A percentile compares a stretch with the other conserved stretches of the same genome.
phyloP scores from a whole-genome alignment of 2,329 filamentous ascomycete genomes.

The Fusarium redolens region DNA sequence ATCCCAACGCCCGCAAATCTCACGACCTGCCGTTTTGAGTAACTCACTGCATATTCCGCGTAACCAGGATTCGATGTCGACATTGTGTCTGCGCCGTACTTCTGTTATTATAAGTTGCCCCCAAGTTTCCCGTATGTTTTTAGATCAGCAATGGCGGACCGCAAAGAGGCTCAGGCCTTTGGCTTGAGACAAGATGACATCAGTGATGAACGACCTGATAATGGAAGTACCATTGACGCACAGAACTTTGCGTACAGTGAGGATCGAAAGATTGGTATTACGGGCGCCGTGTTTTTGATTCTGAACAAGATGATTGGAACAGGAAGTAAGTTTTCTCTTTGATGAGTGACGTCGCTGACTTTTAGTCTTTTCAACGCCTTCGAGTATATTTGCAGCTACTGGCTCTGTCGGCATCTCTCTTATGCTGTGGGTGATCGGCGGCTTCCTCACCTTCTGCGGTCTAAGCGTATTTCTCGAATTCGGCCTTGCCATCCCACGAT shows the following conservation, averaged over 20 bases:
- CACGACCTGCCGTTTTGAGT: constrained; percentile 33
- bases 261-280: constrained; percentile 62
- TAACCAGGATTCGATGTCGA: constrained; percentile 29
- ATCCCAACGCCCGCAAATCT: constrained; percentile 2
- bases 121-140: accelerated
- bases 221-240: constrained; percentile 53
- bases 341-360: neutral
- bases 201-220: constrained; percentile 39
- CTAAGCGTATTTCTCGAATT: constrained; percentile 73
- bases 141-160: constrained; percentile 28
- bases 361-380: constrained; percentile 66
- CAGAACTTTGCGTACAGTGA: constrained; percentile 54
- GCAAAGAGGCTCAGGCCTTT: constrained; percentile 6
- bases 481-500: constrained; percentile 69
- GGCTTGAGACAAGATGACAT: constrained; percentile 15
- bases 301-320: constrained; percentile 70
- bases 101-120: neutral
- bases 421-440: constrained; percentile 52
- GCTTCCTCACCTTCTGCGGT: constrained; percentile 67
- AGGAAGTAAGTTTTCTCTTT: constrained; percentile 56
- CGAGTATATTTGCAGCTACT: constrained; percentile 62
- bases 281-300: constrained; percentile 65
- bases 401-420: constrained; percentile 59
- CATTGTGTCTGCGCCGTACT: constrained; percentile 4
- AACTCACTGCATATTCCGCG: constrained; percentile 4